A percentile compares a stretch with the other conserved stretches of the same genome.
Conservation (phyloP, 768 basidiomycete species). For the Hysterangium stoloniferum region DNA sequence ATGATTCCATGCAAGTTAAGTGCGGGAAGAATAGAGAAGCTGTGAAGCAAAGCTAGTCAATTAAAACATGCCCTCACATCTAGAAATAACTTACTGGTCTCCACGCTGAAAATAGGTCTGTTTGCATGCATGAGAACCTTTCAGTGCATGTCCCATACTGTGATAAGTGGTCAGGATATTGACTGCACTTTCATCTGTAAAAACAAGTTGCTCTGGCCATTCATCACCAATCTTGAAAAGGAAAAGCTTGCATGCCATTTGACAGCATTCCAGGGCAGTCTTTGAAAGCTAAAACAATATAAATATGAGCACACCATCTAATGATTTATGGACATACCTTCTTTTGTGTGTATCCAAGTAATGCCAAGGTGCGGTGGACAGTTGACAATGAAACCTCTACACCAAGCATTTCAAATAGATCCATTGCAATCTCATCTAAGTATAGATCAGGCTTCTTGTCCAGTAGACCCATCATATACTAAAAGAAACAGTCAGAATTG, state of each 20-base stretch:
- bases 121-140: background rate
- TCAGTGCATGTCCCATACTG: background rate
- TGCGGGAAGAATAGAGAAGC: constrained; percentile 31
- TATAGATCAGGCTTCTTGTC: no score
- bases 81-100: background rate
- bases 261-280: background rate
- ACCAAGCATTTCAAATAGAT: no score
- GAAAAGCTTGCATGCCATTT: background rate
- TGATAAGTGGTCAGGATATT: constrained; percentile 1
- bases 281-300: background rate
- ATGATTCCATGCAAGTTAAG: constrained; percentile 29
- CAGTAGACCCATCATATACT: no score
- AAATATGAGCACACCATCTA: background rate
- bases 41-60: background rate
- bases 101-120: background rate
- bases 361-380: no score
- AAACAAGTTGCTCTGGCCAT: background rate
- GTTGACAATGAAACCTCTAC: no score
- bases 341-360: no score
- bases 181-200: background rate
- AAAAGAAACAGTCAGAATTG: no score
- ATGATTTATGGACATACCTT: background rate
- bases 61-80: background rate
- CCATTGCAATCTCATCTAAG: no score
- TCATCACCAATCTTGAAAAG: background rate